Evolutionary conservation across 306 rosid genomes (phyloP), one percentile per base, ranked within the genome.

Genomic region (Acmispon strigosus): DNA sequence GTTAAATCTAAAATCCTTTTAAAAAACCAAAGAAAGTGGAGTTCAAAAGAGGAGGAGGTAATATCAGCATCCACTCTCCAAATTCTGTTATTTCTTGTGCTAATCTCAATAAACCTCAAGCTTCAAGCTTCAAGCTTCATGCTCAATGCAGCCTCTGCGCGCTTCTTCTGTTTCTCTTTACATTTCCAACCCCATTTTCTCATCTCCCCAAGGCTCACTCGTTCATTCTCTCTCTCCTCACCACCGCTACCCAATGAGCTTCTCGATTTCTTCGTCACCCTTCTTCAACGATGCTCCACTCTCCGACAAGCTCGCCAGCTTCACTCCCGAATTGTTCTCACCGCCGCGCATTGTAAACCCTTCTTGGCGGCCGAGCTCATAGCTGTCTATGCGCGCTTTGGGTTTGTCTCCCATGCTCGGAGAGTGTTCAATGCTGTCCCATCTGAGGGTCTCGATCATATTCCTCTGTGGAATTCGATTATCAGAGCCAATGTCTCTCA

Each of bases 381-480:
- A 7, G 73, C 87, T 0, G 63, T 56, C 18, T 92, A 92, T 60
- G 52, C 86, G 15, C 76, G 76, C 68, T 78, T 79, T 14, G 85
- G 87, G 37, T 68, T 69, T 18, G 64, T 90, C 50, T 37, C 54
- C 0, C 72, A 82, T 44, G 88, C 96, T 17, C 75, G 66, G 15
- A 88, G 78, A 49, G 86, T 90, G 36, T 88, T 90, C 63, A 62
- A 66, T 48, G 45, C 75, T 0, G 14, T 34, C 58, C 77, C 80
- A 27, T 2, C 66, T 69, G 85, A 79, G 76, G 77, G 27, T 56
- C 69, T 70, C 39, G 76, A 80, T 3, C 2, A 0, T 73, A 79
- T 67, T 70, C 88, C 85, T 45, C 54, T 88, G 27, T 93, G 97
- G 98, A 90, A 90, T 67, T 83, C 97, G 3, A 76, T 90, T 51